Conservation (phyloP, 1,284 basidiomycete species). For the Ustilago curta region DNA sequence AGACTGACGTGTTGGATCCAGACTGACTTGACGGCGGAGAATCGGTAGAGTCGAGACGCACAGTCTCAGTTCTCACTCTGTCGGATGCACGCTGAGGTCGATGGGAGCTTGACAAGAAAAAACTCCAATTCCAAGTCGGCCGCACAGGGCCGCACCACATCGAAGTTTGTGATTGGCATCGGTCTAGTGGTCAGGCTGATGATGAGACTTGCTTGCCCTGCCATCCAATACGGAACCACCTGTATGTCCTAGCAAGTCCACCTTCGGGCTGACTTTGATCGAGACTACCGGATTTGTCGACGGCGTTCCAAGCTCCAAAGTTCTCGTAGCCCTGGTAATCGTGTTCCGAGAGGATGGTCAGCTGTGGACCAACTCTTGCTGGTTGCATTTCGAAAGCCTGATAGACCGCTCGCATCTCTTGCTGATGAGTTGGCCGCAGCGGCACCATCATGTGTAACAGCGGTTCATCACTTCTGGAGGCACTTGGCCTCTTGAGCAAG, state of each 20-base stretch:
- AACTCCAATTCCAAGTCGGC: too few species aligned
- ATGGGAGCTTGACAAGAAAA: too few species aligned
- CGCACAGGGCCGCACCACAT: too few species aligned
- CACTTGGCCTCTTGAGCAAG: slow-evolving; percentile 17
- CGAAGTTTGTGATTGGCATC: too few species aligned
- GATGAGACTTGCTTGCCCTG: neutral
- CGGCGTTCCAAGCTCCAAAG: slow-evolving; percentile 49
- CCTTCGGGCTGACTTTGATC: slow-evolving; percentile 24
- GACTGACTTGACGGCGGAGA: too few species aligned
- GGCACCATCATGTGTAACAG: slow-evolving; percentile 59
- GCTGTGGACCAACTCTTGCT: neutral
- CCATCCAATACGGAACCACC: slow-evolving; percentile 47
- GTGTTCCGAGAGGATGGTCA: slow-evolving; percentile 29
- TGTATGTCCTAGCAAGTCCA: slow-evolving; percentile 33
- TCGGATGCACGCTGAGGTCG: too few species aligned
- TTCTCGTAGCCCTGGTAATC: slow-evolving; percentile 55
- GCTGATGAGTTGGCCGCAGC: slow-evolving; percentile 51
- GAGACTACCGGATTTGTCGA: slow-evolving; percentile 14
- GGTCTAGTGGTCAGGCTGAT: too few species aligned
- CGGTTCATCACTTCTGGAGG: neutral
- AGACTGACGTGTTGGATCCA: too few species aligned
- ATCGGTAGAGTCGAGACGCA: too few species aligned
- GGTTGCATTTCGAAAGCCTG: slow-evolving; percentile 33
- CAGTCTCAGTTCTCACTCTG: too few species aligned
- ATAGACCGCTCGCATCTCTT: slow-evolving; percentile 59